Percentiles rank a stretch among this genome's conserved stretches.
Evolutionary conservation across 2,329 filamentous ascomycete genomes (phyloP).

Genomic region (Fusarium udum): DNA sequence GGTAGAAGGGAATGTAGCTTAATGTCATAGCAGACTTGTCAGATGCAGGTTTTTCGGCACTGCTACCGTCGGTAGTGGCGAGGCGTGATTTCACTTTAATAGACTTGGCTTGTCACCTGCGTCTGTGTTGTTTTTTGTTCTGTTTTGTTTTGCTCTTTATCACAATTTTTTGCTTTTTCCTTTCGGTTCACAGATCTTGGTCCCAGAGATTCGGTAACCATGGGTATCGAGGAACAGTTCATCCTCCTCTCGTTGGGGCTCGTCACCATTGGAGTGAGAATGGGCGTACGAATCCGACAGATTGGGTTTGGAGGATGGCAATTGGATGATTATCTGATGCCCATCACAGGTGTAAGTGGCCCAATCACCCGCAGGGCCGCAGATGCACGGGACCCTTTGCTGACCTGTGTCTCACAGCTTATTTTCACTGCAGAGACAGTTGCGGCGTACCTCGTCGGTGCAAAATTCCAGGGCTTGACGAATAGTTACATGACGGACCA

Average conservation of each 20-base stretch:
- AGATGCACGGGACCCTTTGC: background rate
- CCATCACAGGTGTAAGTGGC: constrained; percentile 33
- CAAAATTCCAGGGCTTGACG: constrained; percentile 34
- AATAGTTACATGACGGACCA: constrained; percentile 36
- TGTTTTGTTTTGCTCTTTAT: background rate
- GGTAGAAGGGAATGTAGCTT: background rate
- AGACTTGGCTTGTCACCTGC: background rate
- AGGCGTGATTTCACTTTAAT: background rate
- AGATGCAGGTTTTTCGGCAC: background rate
- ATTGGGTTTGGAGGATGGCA: constrained; percentile 29
- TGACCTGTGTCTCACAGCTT: constrained; percentile 10
- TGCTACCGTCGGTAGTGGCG: background rate
- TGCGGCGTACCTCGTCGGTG: constrained; percentile 34
- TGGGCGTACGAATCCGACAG: constrained; percentile 27
- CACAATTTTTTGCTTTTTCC: background rate
- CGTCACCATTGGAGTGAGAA: constrained; percentile 25
- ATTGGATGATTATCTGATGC: constrained; percentile 37
- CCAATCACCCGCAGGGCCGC: background rate
- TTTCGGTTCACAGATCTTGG: background rate
- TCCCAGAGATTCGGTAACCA: constrained; percentile 6
- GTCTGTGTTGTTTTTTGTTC: background rate
- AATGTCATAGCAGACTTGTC: background rate
- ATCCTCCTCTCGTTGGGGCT: constrained; percentile 33
- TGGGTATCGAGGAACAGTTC: constrained; percentile 37
- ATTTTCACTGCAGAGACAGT: constrained; percentile 37